These are phyloP conservation scores for Asterochloris erici DNA, from an alignment of 139 green algal genomes.

Conservation along the genomic window DNA sequence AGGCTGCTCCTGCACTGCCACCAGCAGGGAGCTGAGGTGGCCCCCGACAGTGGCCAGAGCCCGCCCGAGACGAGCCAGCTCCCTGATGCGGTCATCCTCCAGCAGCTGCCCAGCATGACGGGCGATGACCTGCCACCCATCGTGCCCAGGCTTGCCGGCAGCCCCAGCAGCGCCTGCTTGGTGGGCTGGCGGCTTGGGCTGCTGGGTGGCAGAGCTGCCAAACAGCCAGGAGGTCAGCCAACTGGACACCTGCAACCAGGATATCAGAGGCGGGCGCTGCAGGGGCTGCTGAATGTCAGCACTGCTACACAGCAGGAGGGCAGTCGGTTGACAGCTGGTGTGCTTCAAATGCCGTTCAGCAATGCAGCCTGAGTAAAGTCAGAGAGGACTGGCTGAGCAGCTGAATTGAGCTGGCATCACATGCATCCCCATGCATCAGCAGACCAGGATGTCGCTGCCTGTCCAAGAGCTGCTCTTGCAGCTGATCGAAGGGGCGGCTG, in stretches of 20 bases:
- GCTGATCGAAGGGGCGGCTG: neutral
- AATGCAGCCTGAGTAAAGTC: neutral
- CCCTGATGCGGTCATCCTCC: slow-evolving; percentile 25
- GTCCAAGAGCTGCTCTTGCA: neutral
- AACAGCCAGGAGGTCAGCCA: neutral
- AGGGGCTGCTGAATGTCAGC: neutral
- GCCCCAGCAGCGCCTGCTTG: slow-evolving; percentile 28
- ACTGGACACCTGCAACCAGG: neutral
- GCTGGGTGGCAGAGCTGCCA: neutral
- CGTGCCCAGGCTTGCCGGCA: neutral
- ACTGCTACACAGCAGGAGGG: too few species aligned
- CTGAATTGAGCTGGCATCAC: neutral
- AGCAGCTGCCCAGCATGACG: slow-evolving; percentile 55
- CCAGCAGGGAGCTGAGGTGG: slow-evolving; percentile 20
- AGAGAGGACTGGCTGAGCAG: neutral
- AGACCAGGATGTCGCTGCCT: neutral
- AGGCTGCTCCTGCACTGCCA: slow-evolving; percentile 29
- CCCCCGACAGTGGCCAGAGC: neutral
- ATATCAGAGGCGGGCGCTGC: neutral
- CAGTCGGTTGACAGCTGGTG: too few species aligned
- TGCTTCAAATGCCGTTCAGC: neutral
- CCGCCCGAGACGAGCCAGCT: slow-evolving; percentile 22
- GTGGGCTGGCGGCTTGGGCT: slow-evolving; percentile 28
- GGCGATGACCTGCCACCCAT: slow-evolving; percentile 41
- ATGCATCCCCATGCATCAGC: neutral